phyloP scores from a whole-genome alignment of 768 basidiomycete genomes.

The Pisolithus orientalis region DNA sequence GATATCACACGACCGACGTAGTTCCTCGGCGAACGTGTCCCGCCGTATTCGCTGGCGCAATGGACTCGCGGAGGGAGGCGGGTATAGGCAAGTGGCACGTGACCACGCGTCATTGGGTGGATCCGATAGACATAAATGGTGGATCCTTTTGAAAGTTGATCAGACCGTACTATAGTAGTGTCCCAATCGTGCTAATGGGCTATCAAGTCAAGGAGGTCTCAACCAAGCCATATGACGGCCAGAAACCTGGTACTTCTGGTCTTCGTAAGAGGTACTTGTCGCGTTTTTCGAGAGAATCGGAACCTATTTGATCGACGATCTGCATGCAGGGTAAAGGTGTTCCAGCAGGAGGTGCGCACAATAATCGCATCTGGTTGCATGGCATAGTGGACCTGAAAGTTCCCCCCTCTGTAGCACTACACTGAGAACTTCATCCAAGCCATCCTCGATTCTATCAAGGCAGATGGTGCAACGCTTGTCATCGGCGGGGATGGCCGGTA shows the following conservation, averaged over 20 bases:
- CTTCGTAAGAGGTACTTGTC: slow-evolving; percentile 77
- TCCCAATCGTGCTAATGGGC: slow-evolving; percentile 29
- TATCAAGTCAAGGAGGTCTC: slow-evolving; percentile 55
- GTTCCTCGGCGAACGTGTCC: not conserved
- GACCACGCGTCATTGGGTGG: not conserved
- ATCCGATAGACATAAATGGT: slow-evolving; percentile 2
- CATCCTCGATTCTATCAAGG: slow-evolving; percentile 86
- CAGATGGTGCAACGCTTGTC: slow-evolving; percentile 77
- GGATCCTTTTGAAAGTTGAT: not conserved
- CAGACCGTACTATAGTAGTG: slow-evolving; percentile 1
- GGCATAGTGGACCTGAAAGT: slow-evolving; percentile 13
- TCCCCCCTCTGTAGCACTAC: slow-evolving; percentile 63
- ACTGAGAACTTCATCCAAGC: slow-evolving; percentile 98
- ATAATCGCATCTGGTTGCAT: slow-evolving; percentile 9
- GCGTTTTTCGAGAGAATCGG: slow-evolving; percentile 5
- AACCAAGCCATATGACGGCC: slow-evolving; percentile 87
- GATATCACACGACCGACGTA: not conserved
- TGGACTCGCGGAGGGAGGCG: not conserved
- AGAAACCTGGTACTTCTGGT: slow-evolving; percentile 98
- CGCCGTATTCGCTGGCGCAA: not conserved
- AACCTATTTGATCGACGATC: slow-evolving; percentile 15
- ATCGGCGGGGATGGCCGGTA: slow-evolving; percentile 97
- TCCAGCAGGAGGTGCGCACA: slow-evolving; percentile 81
- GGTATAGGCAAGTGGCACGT: not conserved
- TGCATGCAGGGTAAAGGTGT: slow-evolving; percentile 80